phyloP scores from a whole-genome alignment of 495 filamentous ascomycete genomes.

The Aspergillus funiculosus region DNA sequence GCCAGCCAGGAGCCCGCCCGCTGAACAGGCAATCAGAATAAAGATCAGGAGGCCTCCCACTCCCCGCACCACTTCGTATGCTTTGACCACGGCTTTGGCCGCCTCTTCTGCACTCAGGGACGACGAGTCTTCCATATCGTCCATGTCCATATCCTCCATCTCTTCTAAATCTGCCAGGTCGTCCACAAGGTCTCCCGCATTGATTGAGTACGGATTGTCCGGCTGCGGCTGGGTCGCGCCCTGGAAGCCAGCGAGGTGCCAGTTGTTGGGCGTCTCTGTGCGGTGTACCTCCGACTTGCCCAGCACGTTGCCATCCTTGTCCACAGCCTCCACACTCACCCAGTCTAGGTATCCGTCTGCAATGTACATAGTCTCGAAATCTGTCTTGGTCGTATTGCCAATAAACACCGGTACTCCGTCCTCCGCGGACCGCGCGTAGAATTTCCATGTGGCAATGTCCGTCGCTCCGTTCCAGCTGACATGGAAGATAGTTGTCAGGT shows the following conservation, averaged over 20 bases:
- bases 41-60: constrained; percentile 33
- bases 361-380: constrained; percentile 43
- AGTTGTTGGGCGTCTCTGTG: constrained; percentile 28
- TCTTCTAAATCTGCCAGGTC: constrained; percentile 15
- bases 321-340: constrained; percentile 36
- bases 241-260: constrained; percentile 33
- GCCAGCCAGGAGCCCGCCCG: constrained; percentile 26
- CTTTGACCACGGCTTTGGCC: constrained; percentile 29
- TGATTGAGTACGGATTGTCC: constrained; percentile 28
- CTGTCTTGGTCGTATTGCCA: constrained; percentile 33
- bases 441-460: constrained; percentile 37
- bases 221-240: constrained; percentile 23
- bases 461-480: constrained; percentile 49
- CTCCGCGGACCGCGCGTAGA: constrained; percentile 31
- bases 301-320: constrained; percentile 27
- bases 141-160: constrained; percentile 13
- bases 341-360: constrained; percentile 38
- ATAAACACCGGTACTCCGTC: constrained; percentile 24
- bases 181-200: constrained; percentile 14
- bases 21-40: constrained; percentile 23
- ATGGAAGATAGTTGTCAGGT: constrained; percentile 35
- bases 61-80: constrained; percentile 34
- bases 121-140: constrained; percentile 8
- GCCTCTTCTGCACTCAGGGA: constrained; percentile 29
- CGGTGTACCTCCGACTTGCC: constrained; percentile 27